Evolutionary conservation across 2,329 filamentous ascomycete species (phyloP), one percentile per base, ranked within the genome.

Genomic region (Grosmannia huntii): DNA sequence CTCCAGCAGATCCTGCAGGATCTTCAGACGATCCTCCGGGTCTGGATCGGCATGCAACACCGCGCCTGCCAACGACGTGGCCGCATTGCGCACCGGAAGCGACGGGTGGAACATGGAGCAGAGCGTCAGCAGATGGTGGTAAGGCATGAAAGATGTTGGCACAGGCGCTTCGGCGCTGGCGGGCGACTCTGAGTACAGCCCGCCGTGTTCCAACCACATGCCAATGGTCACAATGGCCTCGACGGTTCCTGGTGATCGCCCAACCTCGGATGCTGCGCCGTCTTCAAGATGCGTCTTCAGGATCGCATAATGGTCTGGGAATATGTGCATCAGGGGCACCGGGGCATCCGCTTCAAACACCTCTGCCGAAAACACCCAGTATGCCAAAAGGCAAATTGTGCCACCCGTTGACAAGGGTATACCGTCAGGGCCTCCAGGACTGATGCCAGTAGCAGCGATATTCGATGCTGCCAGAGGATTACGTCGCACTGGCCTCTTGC

Each of bases 1-100:
- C 68, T 85, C 82, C 14, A 86, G 70, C 14, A 85, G 74, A 65
- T 86, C 83, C 56, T 83, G 79, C 10, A 87, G 74, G 62, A 86
- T 86, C 31, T 76, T 74, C 19, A 86, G 70, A 5, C 82, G 75
- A 65, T 80, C 76, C 3, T 78, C 75, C 60, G 83, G 80, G 28
- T 81, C 76, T 0, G 83, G 81, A 61, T 85, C 77, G 2, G 79
- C 73, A 64, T 85, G 83, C 41, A 83, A 72, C 16, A 82, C 70
- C 1, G 69, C 66, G 9, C 80, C 80, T 3, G 81, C 80, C 14
- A 83, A 72, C 3, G 71, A 68, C 2, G 75, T 80, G 4, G 79
- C 75, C 0, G 79, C 78, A 62, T 82, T 82, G 59, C 80, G 75
- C 25, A 80, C 76, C 16, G 73, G 71, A 5, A 82, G 66, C 21